Evolutionary conservation across 1,139 yeast genomes (phyloP), one percentile per base, ranked within the genome.

Genomic region (Groenewaldozyma sp.): DNA sequence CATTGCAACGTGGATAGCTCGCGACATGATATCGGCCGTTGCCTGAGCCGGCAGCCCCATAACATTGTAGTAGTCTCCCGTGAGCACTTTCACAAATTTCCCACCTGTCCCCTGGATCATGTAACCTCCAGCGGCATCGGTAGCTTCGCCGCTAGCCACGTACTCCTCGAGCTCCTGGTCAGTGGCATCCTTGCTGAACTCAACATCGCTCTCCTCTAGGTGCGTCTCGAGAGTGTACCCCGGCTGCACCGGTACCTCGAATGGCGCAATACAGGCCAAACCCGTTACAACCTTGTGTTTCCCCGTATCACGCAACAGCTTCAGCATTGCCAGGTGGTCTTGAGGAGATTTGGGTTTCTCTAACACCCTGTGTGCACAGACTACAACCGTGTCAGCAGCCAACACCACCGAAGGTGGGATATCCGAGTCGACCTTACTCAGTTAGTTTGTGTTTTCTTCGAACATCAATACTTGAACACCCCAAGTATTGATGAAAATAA

Each of bases 61-160:
- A n/a, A 86, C 82, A 55, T 86, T 88, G 59, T 71, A 78, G 54
- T 74, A 84, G 55, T 88, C 97, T 1, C 98, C 98, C 2, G 68
- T 67, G 13, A 87, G 72, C 14, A 63, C 60, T 29, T 68, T 62
- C 48, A 91, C 74, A 44, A 91, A 62, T 34, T 79, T 54, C 26
- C 59, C 52, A 3, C 83, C 80, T 0, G 91, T 88, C 1, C 78
- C 83, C 59, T 91, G 97, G 45, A 81, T 80, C 51, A 79, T 80
- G 63, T 86, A 87, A 1, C 98, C 98, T 5, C 96, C 98, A 1
- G 97, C 96, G 1, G 83, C 96, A 32, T 73, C 70, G 4, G 68
- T 45, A 0, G 93, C 98, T 57, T 88, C 97, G 21, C 73, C 81
- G 2, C 78, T 64, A 1, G 69, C 70, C 9, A 83, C 78, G 57